Evolutionary conservation across 495 filamentous ascomycete species (phyloP).

Genomic region (Penicillium nucicola): DNA sequence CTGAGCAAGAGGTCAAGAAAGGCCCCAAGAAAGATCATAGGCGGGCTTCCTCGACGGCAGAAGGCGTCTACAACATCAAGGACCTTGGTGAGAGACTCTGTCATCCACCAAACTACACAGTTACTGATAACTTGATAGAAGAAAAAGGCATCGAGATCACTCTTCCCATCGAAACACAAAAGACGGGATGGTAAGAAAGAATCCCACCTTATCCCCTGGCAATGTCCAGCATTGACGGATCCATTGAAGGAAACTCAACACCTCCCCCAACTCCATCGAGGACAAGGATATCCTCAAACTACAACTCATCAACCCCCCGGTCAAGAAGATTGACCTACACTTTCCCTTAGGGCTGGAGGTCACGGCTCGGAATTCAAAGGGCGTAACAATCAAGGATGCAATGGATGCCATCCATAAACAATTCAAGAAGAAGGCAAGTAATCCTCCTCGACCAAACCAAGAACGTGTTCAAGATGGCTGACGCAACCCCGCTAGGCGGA

Average conservation of each 20-base stretch:
- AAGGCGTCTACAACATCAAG: conserved; percentile 75
- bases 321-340: conserved; percentile 91
- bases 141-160: conserved; percentile 68
- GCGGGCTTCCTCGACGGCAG: conserved; percentile 62
- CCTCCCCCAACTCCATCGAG: conserved; percentile 68
- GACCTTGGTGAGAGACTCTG: conserved; percentile 70
- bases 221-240: conserved; percentile 5
- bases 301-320: conserved; percentile 69
- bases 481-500: conserved; percentile 59
- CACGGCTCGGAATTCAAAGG: conserved; percentile 83
- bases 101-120: not conserved
- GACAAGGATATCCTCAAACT: conserved; percentile 82
- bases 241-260: conserved; percentile 78
- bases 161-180: conserved; percentile 85
- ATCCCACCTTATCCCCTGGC: conserved; percentile 3
- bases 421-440: conserved; percentile 83
- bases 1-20: conserved; percentile 42
- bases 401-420: conserved; percentile 90
- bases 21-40: conserved; percentile 58
- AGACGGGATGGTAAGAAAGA: conserved; percentile 75
- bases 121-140: conserved; percentile 49
- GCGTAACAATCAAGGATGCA: conserved; percentile 93
- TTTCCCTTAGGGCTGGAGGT: conserved; percentile 86
- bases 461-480: conserved; percentile 1
- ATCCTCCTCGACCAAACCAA: not conserved